Evolutionary conservation across 352 stramenopile genomes (phyloP), one percentile per base, ranked within the genome.

Genomic region (Pythium folliculosum): DNA sequence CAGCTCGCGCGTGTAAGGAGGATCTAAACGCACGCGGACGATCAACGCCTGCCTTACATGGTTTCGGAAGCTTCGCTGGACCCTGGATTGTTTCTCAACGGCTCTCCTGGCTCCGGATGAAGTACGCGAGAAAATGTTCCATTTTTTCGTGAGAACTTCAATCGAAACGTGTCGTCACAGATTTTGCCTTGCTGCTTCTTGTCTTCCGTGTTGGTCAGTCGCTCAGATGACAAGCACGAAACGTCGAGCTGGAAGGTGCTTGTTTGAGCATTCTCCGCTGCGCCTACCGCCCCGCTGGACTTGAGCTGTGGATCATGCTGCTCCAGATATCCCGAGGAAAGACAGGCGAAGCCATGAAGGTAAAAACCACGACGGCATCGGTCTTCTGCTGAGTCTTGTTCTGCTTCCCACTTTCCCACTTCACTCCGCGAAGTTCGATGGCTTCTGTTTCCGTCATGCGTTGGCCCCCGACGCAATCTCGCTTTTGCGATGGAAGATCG

Each of bases 1-100:
- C 47, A 65, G 64, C 50, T 85, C 80, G 48, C 55, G 44, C 21
- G 66, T 72, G n/a, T 80, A 77, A 65, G 44, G 14, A n/a, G 12
- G 52, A 7, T 19, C 12, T 9, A 19, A 45, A 27, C 2, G 1
- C 10, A 25, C 45, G 49, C n/a, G 14, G 51, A 45, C 7, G 21
- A 16, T 40, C 9, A 12, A 16, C 14, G 9, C 9, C 3, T 43
- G 10, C 3, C 14, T 17, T 3, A 13, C 37, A 12, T 43, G 6
- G 21, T n/a, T 37, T 6, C 48, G 13, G 17, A 37, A 55, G 6
- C 21, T 37, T 37, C 48, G 10, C 37, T 43, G 37, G 37, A 43
- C 37, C 4, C 37, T 43, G 37, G 14, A 43, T 43, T 43, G 37
- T 2, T 17, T 17, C 37, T 43, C 37, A 17, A 17, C 10, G 3